Percentiles rank a stretch among this genome's conserved stretches.
These are phyloP conservation scores for Metschnikowia gruessii DNA, from an alignment of 805 yeast genomes.

Conservation along the genomic window DNA sequence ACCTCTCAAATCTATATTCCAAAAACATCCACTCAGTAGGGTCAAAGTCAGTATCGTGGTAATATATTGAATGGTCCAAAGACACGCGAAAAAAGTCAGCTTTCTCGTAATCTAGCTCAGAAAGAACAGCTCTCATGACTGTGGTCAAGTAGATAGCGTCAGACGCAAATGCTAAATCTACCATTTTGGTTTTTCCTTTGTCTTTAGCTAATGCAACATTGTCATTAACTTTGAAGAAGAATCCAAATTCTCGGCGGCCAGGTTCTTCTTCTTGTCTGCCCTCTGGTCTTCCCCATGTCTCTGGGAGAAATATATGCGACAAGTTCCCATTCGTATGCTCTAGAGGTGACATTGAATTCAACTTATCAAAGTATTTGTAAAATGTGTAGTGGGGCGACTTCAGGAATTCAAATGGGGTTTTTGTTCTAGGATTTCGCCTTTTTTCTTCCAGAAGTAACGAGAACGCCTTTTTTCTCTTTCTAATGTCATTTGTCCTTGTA, in stretches of 20 bases:
- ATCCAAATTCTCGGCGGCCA: conserved; percentile 25
- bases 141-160: conserved; percentile 34
- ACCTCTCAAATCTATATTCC: conserved; percentile 31
- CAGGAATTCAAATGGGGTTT: conserved; percentile 24
- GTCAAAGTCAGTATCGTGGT: conserved; percentile 37
- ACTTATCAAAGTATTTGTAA: conserved; percentile 17
- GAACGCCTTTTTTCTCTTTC: conserved; percentile 10
- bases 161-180: conserved; percentile 25
- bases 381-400: conserved; percentile 22
- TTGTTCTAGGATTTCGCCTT: conserved; percentile 14
- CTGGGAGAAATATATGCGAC: conserved; percentile 28
- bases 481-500: conserved; percentile 21
- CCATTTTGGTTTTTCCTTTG: conserved; percentile 19
- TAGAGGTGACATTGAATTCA: conserved; percentile 16
- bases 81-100: conserved; percentile 34
- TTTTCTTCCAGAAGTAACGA: conserved; percentile 15
- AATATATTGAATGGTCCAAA: conserved; percentile 36
- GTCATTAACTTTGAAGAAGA: conserved; percentile 32
- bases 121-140: conserved; percentile 23
- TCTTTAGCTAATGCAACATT: conserved; percentile 24
- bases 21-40: conserved; percentile 36
- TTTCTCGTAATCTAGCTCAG: conserved; percentile 14
- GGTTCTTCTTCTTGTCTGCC: conserved; percentile 18
- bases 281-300: conserved; percentile 14
- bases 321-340: conserved; percentile 32